These are phyloP conservation scores for Beauveria sp. DNA, from an alignment of 2,329 filamentous ascomycete species.

Conservation along the genomic window DNA sequence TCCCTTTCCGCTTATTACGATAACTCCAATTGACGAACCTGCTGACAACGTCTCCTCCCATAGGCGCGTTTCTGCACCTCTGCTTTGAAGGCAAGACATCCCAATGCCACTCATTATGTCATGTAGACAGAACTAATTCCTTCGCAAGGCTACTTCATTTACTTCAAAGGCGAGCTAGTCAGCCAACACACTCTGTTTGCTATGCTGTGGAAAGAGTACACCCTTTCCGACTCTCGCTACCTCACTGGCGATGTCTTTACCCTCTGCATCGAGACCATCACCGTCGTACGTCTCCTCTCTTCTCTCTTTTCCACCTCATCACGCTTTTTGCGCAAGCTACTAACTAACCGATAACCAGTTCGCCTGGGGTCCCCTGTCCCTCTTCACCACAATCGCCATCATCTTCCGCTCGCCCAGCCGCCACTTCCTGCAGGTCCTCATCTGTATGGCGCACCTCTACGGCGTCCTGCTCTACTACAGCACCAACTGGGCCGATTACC, in stretches of 20 bases:
- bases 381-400: constrained; percentile 40
- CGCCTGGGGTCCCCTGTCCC: constrained; percentile 52
- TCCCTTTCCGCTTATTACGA: not conserved
- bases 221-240: constrained; percentile 80
- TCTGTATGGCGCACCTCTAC: constrained; percentile 50
- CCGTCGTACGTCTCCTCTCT: constrained; percentile 50
- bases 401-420: constrained; percentile 35
- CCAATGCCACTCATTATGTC: not conserved
- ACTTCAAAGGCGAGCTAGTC: constrained; percentile 59
- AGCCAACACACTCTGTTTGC: constrained; percentile 65
- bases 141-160: constrained; percentile 61
- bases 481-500: constrained; percentile 45
- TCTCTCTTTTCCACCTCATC: not conserved
- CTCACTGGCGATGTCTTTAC: constrained; percentile 76
- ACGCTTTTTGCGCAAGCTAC: not conserved
- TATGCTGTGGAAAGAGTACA: constrained; percentile 91
- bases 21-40: not conserved
- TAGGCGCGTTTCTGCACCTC: constrained; percentile 64
- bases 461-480: constrained; percentile 56
- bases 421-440: constrained; percentile 43
- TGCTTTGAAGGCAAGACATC: constrained; percentile 63
- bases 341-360: constrained; percentile 26
- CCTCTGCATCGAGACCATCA: constrained; percentile 79
- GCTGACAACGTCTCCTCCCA: not conserved
- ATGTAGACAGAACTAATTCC: not conserved